Conservation (phyloP, 1,139 yeast species). For the Protomyces pachydermus region DNA sequence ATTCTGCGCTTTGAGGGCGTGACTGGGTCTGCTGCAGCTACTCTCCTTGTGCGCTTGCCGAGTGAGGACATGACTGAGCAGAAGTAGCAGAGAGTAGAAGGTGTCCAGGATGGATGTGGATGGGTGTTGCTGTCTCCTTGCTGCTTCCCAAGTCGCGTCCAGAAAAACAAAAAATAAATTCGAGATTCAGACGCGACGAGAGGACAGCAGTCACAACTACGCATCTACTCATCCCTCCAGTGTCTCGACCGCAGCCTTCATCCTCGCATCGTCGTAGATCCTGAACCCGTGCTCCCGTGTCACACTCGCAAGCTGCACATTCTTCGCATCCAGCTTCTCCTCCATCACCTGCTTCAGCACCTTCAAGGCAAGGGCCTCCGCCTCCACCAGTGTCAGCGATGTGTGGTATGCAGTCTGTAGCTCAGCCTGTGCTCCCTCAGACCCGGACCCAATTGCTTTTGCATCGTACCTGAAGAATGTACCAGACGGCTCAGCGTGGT, state of each 20-base stretch:
- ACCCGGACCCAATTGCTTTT: conserved; percentile 97
- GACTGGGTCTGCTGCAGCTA: neutral
- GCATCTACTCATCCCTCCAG: conserved; percentile 44
- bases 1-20: conserved; percentile 23
- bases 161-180: neutral
- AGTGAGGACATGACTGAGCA: conserved; percentile 1
- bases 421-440: conserved; percentile 98
- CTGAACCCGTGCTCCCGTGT: conserved; percentile 82
- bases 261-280: conserved; percentile 76
- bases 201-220: neutral
- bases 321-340: conserved; percentile 91
- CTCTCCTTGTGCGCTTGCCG: conserved; percentile 6
- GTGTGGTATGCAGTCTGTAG: conserved; percentile 89
- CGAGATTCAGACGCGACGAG: neutral
- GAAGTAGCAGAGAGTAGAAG: neutral
- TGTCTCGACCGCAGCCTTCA: conserved; percentile 71
- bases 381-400: conserved; percentile 86
- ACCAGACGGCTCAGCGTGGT: conserved; percentile 99
- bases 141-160: neutral
- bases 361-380: conserved; percentile 83
- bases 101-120: too few relatives aligned
- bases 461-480: conserved; percentile 97
- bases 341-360: conserved; percentile 98
- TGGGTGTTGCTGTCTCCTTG: neutral
- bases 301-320: conserved; percentile 92